These are phyloP conservation scores for Aphanoascus verrucosus DNA, from an alignment of 2,329 filamentous ascomycete species.

Conservation along the genomic window DNA sequence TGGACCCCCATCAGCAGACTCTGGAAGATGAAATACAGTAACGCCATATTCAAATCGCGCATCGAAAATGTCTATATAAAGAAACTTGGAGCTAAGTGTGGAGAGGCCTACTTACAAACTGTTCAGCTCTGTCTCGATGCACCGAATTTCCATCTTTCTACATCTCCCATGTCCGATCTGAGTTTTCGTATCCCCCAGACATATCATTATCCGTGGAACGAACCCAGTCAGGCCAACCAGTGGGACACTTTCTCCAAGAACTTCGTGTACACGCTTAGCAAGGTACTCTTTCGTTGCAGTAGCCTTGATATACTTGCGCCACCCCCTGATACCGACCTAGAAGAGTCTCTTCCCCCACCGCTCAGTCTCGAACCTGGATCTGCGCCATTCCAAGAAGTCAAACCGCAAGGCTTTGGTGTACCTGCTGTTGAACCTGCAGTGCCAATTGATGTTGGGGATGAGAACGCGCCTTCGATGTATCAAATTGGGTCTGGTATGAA, in stretches of 20 bases:
- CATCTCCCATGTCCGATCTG: constrained; percentile 34
- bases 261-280: constrained; percentile 35
- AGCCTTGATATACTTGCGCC: constrained; percentile 34
- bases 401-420: constrained; percentile 12
- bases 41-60: constrained; percentile 51
- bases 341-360: constrained; percentile 34
- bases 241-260: constrained; percentile 37
- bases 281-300: constrained; percentile 34
- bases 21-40: constrained; percentile 55
- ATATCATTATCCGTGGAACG: constrained; percentile 35
- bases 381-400: constrained; percentile 12
- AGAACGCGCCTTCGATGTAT: constrained; percentile 19
- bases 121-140: constrained; percentile 52
- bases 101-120: constrained; percentile 52
- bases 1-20: constrained; percentile 53
- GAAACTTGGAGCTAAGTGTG: constrained; percentile 52
- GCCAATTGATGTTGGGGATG: constrained; percentile 12
- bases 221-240: constrained; percentile 31
- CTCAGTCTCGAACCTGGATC: constrained; percentile 24
- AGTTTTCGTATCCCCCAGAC: constrained; percentile 32
- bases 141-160: constrained; percentile 41
- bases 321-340: constrained; percentile 32
- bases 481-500: constrained; percentile 15
- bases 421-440: constrained; percentile 11
- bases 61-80: constrained; percentile 54